Conservation (phyloP, 2,329 filamentous ascomycete species). For the Aspergillus phoenicis region DNA sequence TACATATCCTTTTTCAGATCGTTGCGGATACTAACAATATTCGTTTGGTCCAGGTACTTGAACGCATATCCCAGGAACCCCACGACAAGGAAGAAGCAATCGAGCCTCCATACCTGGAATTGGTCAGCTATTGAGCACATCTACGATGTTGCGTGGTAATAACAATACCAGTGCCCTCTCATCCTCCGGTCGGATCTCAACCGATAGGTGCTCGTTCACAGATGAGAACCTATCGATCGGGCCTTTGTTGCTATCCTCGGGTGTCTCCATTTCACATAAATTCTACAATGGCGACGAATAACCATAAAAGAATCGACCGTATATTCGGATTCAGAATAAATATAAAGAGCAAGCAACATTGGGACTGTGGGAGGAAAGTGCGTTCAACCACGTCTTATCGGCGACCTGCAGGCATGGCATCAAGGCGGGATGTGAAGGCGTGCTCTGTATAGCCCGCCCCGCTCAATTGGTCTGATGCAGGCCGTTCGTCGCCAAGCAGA, state of each 20-base stretch:
- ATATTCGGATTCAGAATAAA: neutral
- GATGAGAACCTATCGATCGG: neutral
- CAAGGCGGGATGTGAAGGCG: constrained; percentile 10
- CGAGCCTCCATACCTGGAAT: constrained; percentile 11
- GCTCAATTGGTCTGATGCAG: neutral
- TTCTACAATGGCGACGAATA: no score
- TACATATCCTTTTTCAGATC: neutral
- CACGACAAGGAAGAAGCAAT: constrained; percentile 5
- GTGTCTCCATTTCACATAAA: neutral
- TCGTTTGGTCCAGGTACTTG: constrained; percentile 14
- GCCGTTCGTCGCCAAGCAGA: neutral
- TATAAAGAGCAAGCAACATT: neutral
- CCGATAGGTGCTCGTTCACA: neutral
- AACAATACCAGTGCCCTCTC: neutral
- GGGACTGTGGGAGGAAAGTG: neutral
- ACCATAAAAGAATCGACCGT: neutral
- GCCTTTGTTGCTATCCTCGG: neutral
- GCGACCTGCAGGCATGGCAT: constrained; percentile 2
- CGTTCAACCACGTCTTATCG: neutral
- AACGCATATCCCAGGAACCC: constrained; percentile 14
- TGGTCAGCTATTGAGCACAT: neutral
- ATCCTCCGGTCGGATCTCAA: neutral
- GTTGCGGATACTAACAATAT: constrained; percentile 2
- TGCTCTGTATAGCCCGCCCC: neutral
- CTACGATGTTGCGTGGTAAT: no score